Evolutionary conservation across 805 yeast species (phyloP), one percentile per base, ranked within the genome.

Genomic region (Kurtzmaniella cleridarum): DNA sequence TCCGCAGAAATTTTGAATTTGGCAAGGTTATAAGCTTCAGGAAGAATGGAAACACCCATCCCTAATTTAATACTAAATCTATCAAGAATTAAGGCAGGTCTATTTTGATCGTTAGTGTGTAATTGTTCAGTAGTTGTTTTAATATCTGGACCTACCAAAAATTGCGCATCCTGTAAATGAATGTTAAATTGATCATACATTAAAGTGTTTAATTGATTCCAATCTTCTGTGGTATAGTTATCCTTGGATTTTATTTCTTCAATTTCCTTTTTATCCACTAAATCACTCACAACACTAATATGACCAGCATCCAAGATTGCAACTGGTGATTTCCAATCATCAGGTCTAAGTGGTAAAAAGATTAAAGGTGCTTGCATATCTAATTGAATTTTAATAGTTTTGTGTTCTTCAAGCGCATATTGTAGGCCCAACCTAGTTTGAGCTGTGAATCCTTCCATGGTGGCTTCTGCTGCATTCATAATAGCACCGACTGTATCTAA

Each of bases 281-380:
- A 71, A 50, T 90, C 93, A 54, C 96, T 86, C 1, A 69, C 62
- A 12, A 93, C 78, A 46, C 88, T 81, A 17, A 95, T 82, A 58
- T 91, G 96, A 54, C 99, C 99, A 6, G 97, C 96, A 69, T 93
- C 98, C 39, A 93, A 70, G 14, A 93, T 78, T 3, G 90, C 86
- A 47, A 95, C 95, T 0, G 97, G 95, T 0, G 97, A 80, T 30
- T 81, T 71, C 79, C 87, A 81, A 46, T 76, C 77, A 10, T 78
- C 71, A 0, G 95, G 84, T 52, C 88, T 86, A 26, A 88, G 66
- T 0, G 98, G 98, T 13, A 93, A 50, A 7, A 91, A 83, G 16
- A 95, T 79, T 47, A 93, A 67, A 0, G 99, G 99, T 0, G 98
- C 95, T 54, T 90, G 96, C 32, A 95, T 68, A 60, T 95, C 98